Evolutionary conservation across 2,329 filamentous ascomycete genomes (phyloP).

Genomic region (Alternaria brassicae): DNA sequence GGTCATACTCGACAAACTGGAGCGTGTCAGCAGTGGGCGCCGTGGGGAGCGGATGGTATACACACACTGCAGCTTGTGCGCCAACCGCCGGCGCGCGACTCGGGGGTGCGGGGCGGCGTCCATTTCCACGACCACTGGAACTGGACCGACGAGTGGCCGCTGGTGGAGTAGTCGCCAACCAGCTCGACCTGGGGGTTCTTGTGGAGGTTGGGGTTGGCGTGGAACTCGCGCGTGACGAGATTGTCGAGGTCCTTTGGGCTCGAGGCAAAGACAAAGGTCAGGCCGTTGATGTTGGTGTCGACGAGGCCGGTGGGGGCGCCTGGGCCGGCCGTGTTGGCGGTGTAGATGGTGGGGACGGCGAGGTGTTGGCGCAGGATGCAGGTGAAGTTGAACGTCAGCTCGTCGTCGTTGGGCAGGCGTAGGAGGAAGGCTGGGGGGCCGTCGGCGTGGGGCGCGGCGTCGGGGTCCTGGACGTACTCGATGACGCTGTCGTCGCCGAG

Average conservation of each 20-base stretch:
- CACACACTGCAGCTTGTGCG: conserved; percentile 87
- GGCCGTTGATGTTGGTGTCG: conserved; percentile 82
- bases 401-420: conserved; percentile 88
- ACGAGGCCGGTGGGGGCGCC: conserved; percentile 48
- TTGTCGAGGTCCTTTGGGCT: conserved; percentile 89
- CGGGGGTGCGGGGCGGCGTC: conserved; percentile 81
- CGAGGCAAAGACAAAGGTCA: conserved; percentile 92
- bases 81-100: conserved; percentile 91
- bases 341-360: conserved; percentile 50
- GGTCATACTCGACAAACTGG: conserved; percentile 95
- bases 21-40: conserved; percentile 27
- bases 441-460: conserved; percentile 53
- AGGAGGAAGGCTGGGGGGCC: conserved; percentile 76
- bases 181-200: conserved; percentile 96
- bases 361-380: conserved; percentile 74
- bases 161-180: conserved; percentile 89
- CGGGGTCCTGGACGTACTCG: conserved; percentile 95
- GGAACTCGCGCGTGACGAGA: conserved; percentile 91
- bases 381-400: conserved; percentile 90
- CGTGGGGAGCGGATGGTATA: conserved; percentile 35
- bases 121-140: conserved; percentile 98
- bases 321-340: conserved; percentile 57
- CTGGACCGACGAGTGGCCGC: conserved; percentile 80
- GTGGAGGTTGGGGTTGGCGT: conserved; percentile 95
- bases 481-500: conserved; percentile 75